Conservation (phyloP, 176 grass and related monocot genomes). For the Miscanthus lutarioriparius region DNA sequence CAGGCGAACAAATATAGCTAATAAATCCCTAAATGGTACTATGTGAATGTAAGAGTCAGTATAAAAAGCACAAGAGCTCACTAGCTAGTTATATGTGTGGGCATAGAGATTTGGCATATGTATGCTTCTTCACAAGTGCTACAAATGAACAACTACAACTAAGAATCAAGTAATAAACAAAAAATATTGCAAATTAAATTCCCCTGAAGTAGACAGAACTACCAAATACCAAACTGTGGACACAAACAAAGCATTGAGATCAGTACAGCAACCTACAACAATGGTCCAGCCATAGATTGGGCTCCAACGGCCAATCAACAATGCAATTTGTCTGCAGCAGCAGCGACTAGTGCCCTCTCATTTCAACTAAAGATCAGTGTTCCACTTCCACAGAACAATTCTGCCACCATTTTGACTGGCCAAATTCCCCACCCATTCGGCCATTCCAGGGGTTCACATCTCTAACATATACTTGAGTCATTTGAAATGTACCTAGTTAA, state of each 20-base stretch:
- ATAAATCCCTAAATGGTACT: not conserved
- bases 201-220: not conserved
- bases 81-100: not conserved
- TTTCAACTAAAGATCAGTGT: conserved; percentile 25
- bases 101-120: not conserved
- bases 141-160: not conserved
- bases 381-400: not conserved
- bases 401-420: not conserved
- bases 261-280: not conserved
- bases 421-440: no score
- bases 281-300: not conserved
- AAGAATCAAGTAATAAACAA: not conserved
- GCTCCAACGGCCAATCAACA: not conserved
- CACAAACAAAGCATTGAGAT: not conserved
- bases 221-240: not conserved
- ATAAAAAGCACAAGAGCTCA: not conserved
- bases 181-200: conserved; percentile 1
- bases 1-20: not conserved
- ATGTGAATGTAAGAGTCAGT: not conserved
- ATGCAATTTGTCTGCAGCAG: not conserved
- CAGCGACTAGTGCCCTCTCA: not conserved
- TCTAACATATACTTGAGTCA: not conserved
- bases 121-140: not conserved
- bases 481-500: conserved; percentile 26
- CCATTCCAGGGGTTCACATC: not conserved